Percentiles rank a stretch among this genome's conserved stretches.
These are phyloP conservation scores for Diplodia corticola DNA, from an alignment of 2,329 filamentous ascomycete genomes.

Conservation along the genomic window DNA sequence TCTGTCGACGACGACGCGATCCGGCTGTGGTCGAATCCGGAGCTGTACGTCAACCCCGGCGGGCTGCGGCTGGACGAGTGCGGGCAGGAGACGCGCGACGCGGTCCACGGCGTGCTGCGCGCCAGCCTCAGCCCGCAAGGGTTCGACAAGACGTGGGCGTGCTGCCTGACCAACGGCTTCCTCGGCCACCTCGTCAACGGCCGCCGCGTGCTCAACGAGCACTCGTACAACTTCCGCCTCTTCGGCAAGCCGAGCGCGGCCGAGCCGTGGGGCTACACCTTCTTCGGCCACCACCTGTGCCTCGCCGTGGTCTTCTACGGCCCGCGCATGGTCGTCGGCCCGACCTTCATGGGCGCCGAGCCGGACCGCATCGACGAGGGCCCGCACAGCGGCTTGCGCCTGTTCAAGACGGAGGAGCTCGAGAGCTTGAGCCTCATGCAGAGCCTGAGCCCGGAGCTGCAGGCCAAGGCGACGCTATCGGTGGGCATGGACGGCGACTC, in stretches of 20 bases:
- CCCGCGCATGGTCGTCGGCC: constrained; percentile 66
- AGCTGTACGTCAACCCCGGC: constrained; percentile 24
- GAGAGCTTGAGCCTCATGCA: constrained; percentile 72
- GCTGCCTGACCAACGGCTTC: constrained; percentile 64
- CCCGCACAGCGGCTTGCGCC: constrained; percentile 62
- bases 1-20: constrained; percentile 18
- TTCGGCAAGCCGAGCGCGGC: constrained; percentile 55
- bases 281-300: constrained; percentile 79
- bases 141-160: constrained; percentile 64
- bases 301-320: constrained; percentile 68
- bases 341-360: constrained; percentile 79
- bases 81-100: not conserved
- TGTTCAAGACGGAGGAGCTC: constrained; percentile 64
- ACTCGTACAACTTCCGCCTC: constrained; percentile 73
- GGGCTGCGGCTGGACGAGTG: constrained; percentile 23
- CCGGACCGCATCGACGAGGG: constrained; percentile 72
- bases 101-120: constrained; percentile 54
- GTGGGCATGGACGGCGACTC: constrained; percentile 36
- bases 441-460: constrained; percentile 50
- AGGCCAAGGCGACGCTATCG: constrained; percentile 54
- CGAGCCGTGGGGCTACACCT: constrained; percentile 68
- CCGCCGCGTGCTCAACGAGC: constrained; percentile 67
- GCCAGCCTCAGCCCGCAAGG: constrained; percentile 67
- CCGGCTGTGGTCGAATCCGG: constrained; percentile 23
- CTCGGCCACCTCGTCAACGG: constrained; percentile 67